phyloP scores from a whole-genome alignment of 176 grass and related monocot genomes.

The Lolium multiflorum region DNA sequence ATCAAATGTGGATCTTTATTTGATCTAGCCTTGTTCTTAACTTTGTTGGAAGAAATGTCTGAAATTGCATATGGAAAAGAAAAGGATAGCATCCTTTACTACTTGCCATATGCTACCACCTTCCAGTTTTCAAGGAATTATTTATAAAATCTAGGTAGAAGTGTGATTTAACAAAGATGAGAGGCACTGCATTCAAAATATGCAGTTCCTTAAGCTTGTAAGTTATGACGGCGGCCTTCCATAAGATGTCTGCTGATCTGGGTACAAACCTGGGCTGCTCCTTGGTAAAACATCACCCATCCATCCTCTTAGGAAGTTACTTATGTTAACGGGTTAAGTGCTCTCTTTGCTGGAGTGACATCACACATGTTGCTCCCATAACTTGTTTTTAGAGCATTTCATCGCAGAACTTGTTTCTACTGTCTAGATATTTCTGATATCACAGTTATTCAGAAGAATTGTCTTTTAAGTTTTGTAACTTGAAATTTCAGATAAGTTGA shows the following conservation, averaged over 20 bases:
- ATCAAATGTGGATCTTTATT: slow-evolving; percentile 27
- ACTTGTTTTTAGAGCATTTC: not conserved
- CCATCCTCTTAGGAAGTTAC: slow-evolving; percentile 7
- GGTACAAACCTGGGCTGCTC: not conserved
- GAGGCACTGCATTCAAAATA: slow-evolving; percentile 43
- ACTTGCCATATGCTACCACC: slow-evolving; percentile 14
- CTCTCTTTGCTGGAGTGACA: slow-evolving; percentile 31
- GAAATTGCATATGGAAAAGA: slow-evolving; percentile 1
- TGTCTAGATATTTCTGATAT: not conserved
- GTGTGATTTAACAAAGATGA: slow-evolving; percentile 46
- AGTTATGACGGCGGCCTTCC: slow-evolving; percentile 45
- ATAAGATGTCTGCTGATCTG: slow-evolving; percentile 32
- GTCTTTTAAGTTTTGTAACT: slow-evolving; percentile 12
- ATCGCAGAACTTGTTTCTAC: not conserved
- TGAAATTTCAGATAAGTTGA: slow-evolving; percentile 79
- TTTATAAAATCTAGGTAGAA: slow-evolving; percentile 49
- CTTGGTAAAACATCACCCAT: not conserved
- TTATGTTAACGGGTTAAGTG: slow-evolving; percentile 17
- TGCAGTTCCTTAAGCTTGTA: slow-evolving; percentile 43
- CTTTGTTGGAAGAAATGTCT: not conserved
- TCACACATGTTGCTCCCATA: slow-evolving; percentile 3
- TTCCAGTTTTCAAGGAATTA: slow-evolving; percentile 40
- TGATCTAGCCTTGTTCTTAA: not conserved
- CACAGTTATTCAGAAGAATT: slow-evolving; percentile 3
- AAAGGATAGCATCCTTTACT: slow-evolving; percentile 9